These are phyloP conservation scores for Cyberlindnera bimundalis DNA, from an alignment of 805 yeast species.

Conservation along the genomic window DNA sequence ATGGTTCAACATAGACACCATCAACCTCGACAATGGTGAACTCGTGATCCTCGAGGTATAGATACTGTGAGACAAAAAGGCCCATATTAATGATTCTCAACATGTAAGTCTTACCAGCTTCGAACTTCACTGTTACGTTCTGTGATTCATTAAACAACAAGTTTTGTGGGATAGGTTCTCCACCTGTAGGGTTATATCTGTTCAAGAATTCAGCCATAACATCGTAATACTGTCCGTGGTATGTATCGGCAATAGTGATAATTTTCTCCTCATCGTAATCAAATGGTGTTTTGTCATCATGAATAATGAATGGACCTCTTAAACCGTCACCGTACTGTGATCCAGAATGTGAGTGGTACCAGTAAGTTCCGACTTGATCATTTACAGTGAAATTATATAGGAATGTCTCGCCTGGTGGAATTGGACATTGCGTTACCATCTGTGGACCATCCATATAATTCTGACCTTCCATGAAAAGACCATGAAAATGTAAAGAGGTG, in stretches of 20 bases:
- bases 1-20: slow-evolving; percentile 64
- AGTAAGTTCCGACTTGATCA: slow-evolving; percentile 71
- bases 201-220: slow-evolving; percentile 48
- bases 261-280: slow-evolving; percentile 60
- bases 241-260: slow-evolving; percentile 59
- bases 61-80: slow-evolving; percentile 68
- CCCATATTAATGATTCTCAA: slow-evolving; percentile 66
- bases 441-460: slow-evolving; percentile 76
- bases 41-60: slow-evolving; percentile 68
- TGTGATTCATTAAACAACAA: slow-evolving; percentile 61
- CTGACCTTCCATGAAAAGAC: slow-evolving; percentile 62
- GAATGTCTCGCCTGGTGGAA: slow-evolving; percentile 62
- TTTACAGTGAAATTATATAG: slow-evolving; percentile 67
- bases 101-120: slow-evolving; percentile 59
- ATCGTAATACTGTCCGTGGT: slow-evolving; percentile 50
- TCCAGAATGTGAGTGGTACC: slow-evolving; percentile 83
- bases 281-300: slow-evolving; percentile 50
- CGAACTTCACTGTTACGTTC: slow-evolving; percentile 51
- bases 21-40: slow-evolving; percentile 71
- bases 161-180: slow-evolving; percentile 76
- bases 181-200: slow-evolving; percentile 79
- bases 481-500: slow-evolving; percentile 79
- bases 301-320: slow-evolving; percentile 63
- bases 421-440: slow-evolving; percentile 77
- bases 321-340: slow-evolving; percentile 78